Evolutionary conservation across 2,329 filamentous ascomycete genomes (phyloP).

Genomic region (Malbranchea zuffiana): DNA sequence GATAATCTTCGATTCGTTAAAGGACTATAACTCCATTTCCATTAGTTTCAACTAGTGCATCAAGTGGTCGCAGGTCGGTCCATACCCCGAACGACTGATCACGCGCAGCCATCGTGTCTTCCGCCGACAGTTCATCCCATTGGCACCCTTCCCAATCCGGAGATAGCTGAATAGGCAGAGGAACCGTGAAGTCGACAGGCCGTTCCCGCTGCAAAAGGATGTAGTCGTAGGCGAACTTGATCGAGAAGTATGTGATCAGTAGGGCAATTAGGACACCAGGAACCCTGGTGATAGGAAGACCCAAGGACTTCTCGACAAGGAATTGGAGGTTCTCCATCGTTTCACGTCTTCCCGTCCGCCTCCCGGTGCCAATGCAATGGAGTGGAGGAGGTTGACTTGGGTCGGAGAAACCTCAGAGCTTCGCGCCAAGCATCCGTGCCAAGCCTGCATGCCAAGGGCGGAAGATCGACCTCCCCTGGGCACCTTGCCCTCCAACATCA

Average conservation of each 20-base stretch:
- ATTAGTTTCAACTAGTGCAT: neutral
- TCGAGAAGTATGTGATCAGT: constrained; percentile 5
- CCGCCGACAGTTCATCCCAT: constrained; percentile 28
- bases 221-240: constrained; percentile 7
- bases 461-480: too few relatives aligned
- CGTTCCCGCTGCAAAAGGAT: constrained; percentile 21
- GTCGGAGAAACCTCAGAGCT: too few relatives aligned
- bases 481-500: too few relatives aligned
- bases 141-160: constrained; percentile 22
- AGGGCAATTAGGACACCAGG: constrained; percentile 9
- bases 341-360: neutral
- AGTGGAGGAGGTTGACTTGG: too few relatives aligned
- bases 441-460: too few relatives aligned
- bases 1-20: constrained; percentile 31
- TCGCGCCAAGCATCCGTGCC: too few relatives aligned
- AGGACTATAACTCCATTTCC: constrained; percentile 22
- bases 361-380: too few relatives aligned
- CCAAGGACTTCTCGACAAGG: constrained; percentile 4
- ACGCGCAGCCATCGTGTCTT: constrained; percentile 27
- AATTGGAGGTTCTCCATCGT: constrained; percentile 11
- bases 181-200: constrained; percentile 30
- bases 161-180: constrained; percentile 27
- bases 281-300: neutral
- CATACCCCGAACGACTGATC: constrained; percentile 32
- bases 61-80: neutral